phyloP scores from a whole-genome alignment of 2,329 filamentous ascomycete species.

The Verticillium zaregamsianum region DNA sequence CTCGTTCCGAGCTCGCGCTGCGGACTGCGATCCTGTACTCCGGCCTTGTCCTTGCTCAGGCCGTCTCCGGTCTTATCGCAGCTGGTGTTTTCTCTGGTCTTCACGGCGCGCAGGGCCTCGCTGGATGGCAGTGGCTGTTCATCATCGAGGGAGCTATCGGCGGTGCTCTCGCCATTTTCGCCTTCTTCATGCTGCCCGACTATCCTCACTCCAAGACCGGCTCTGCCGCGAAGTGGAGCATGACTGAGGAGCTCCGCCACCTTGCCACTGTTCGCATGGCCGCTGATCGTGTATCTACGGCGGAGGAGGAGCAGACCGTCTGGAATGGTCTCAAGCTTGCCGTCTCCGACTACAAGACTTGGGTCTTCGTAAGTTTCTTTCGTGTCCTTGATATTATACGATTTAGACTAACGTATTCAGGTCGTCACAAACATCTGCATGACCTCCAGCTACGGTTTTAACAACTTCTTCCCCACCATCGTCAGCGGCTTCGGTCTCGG shows the following conservation, averaged over 20 bases:
- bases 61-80: constrained; percentile 46
- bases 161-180: constrained; percentile 28
- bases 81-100: constrained; percentile 42
- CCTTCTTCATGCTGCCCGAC: constrained; percentile 43
- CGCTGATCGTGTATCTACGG: constrained; percentile 25
- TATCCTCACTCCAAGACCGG: constrained; percentile 52
- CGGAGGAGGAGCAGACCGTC: constrained; percentile 20
- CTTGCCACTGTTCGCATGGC: constrained; percentile 49
- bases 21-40: constrained; percentile 44
- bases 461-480: constrained; percentile 64
- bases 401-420: neutral
- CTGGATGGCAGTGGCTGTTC: constrained; percentile 25
- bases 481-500: constrained; percentile 51
- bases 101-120: constrained; percentile 17
- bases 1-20: constrained; percentile 35
- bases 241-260: constrained; percentile 55
- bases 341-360: constrained; percentile 45
- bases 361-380: constrained; percentile 40
- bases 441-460: constrained; percentile 56
- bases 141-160: constrained; percentile 34
- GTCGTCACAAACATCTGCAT: constrained; percentile 42
- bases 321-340: constrained; percentile 44
- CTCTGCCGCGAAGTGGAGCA: constrained; percentile 41
- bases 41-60: constrained; percentile 42
- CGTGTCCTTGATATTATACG: too few species aligned